phyloP scores from a whole-genome alignment of 208 protist species.

The Phytomonas sp. region DNA sequence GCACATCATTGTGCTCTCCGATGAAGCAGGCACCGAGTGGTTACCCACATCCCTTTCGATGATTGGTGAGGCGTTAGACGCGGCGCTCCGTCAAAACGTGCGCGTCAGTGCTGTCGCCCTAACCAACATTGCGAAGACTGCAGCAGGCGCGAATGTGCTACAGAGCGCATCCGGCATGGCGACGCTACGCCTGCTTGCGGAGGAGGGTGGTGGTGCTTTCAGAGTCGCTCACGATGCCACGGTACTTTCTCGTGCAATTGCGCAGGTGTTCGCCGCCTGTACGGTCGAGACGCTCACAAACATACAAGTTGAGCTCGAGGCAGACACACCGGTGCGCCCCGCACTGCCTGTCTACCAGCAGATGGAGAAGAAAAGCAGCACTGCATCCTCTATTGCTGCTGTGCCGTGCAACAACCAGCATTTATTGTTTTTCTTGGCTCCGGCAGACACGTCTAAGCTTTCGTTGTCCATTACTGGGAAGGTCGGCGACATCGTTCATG shows the following conservation, averaged over 20 bases:
- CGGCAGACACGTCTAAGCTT: conserved; percentile 15
- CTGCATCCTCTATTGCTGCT: conserved; percentile 14
- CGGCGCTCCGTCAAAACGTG: conserved; percentile 13
- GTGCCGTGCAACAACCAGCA: conserved; percentile 27
- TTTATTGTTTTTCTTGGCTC: conserved; percentile 29
- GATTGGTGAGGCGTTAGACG: conserved; percentile 18
- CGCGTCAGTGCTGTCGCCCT: conserved; percentile 58
- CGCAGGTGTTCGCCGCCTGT: conserved; percentile 19
- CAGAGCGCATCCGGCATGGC: conserved; percentile 15
- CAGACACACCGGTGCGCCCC: not conserved
- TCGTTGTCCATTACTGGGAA: conserved; percentile 16
- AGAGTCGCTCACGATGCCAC: conserved; percentile 8
- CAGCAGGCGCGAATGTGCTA: not conserved
- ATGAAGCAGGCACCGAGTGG: conserved; percentile 17
- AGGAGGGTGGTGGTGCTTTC: conserved; percentile 34
- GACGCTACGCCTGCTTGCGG: conserved; percentile 39
- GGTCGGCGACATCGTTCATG: conserved; percentile 34
- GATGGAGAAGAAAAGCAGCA: conserved; percentile 11
- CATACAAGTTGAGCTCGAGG: conserved; percentile 18
- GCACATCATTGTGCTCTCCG: conserved; percentile 56
- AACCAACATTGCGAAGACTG: conserved; percentile 3
- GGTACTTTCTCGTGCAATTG: conserved; percentile 23
- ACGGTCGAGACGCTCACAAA: conserved; percentile 53
- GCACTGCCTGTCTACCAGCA: not conserved
- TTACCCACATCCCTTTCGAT: conserved; percentile 20